Evolutionary conservation across 2,329 filamentous ascomycete species (phyloP), one percentile per base, ranked within the genome.

Genomic region (Pleurostoma richardsiae): DNA sequence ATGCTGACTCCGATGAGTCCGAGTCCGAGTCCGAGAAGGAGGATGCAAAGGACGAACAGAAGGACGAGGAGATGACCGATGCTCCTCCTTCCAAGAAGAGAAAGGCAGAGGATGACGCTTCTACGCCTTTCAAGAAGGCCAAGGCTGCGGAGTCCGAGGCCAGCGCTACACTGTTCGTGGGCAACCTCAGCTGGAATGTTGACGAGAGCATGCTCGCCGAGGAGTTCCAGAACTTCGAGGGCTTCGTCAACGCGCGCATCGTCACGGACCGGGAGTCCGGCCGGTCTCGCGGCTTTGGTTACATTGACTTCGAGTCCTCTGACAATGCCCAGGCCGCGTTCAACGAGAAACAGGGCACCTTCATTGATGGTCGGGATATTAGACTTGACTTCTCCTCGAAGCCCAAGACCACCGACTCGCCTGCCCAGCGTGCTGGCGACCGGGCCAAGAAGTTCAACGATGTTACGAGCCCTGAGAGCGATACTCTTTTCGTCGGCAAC

Each of bases 401-500:
- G 41, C 55, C 58, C 48, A 59, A 59, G 56, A 52, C 55, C 43
- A 48, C 46, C 8, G 48, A 52, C 30, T 49, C 50, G 31, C 51
- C 55, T 54, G 55, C 51, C 40, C 71, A 74, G 51, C 82, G 85
- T 53, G 81, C 83, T 54, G 72, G 75, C 57, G 78, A 86, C 54
- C 82, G 84, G 41, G 81, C 83, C 56, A 67, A 74, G 65, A 77
- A 80, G 62, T 92, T 85, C 65, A 91, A 91, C 54, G 91, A 96
- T 68, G 77, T 80, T 57, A 74, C 84, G 62, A 91, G 86, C 74
- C 80, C 87, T 52, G 85, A 88, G 65, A 88, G 83, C 64, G 86
- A 91, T 56, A 96, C 91, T 39, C 79, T 96, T 50, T 96, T 94
- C 70, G 83, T 96, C 55, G 91, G 90, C 60, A 96, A 96, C 77